phyloP scores from a whole-genome alignment of 108 stramenopile species.

The Mediolabrus comicus region DNA sequence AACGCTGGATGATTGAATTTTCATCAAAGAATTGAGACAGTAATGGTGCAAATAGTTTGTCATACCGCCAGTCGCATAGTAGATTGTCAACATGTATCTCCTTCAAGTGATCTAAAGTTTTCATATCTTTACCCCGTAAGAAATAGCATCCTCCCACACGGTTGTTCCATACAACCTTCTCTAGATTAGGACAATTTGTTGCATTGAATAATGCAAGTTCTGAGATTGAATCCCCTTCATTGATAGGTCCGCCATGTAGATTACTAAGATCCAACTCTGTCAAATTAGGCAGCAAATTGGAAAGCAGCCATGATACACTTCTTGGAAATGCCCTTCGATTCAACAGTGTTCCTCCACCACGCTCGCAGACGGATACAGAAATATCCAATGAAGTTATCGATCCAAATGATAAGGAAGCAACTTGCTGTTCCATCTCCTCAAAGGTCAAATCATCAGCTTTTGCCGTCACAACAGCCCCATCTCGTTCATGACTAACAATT shows the following conservation, averaged over 20 bases:
- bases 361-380: background rate
- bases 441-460: slow-evolving; percentile 14
- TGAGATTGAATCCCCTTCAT: slow-evolving; percentile 15
- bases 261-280: slow-evolving; percentile 19
- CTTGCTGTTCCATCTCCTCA: slow-evolving; percentile 16
- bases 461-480: background rate
- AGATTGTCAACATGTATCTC: slow-evolving; percentile 37
- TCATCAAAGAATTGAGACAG: slow-evolving; percentile 23
- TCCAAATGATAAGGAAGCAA: background rate
- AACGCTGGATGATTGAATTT: slow-evolving; percentile 15
- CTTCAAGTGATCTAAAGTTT: slow-evolving; percentile 37
- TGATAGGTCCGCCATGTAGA: slow-evolving; percentile 19
- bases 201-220: slow-evolving; percentile 17
- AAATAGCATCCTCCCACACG: slow-evolving; percentile 27
- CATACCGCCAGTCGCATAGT: slow-evolving; percentile 1
- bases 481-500: slow-evolving; percentile 15
- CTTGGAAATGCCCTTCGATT: slow-evolving; percentile 17
- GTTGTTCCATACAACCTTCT: slow-evolving; percentile 39
- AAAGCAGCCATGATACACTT: slow-evolving; percentile 9
- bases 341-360: background rate
- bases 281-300: slow-evolving; percentile 4
- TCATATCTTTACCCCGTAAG: slow-evolving; percentile 23
- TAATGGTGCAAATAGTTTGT: slow-evolving; percentile 15
- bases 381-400: slow-evolving; percentile 16
- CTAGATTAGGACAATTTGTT: slow-evolving; percentile 30